These are phyloP conservation scores for Staphylotrichum tortipilum DNA, from an alignment of 495 filamentous ascomycete genomes.

Conservation along the genomic window DNA sequence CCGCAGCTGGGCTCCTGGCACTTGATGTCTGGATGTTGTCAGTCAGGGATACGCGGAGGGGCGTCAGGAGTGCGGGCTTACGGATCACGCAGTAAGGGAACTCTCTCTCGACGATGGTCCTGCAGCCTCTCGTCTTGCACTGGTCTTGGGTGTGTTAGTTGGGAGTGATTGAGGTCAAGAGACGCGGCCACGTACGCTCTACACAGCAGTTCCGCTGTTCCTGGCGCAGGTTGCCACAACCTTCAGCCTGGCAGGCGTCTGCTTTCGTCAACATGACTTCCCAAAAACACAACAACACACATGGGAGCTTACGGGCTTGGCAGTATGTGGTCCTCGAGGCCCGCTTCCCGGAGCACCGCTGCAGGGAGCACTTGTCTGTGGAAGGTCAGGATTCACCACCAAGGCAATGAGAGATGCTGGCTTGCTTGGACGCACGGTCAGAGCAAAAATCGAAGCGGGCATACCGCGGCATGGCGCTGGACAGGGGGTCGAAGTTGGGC, in stretches of 20 bases:
- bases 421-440: conserved; percentile 16
- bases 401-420: neutral
- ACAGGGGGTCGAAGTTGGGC: conserved; percentile 11
- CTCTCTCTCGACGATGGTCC: conserved; percentile 12
- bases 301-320: conserved; percentile 10
- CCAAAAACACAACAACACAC: neutral
- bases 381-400: neutral
- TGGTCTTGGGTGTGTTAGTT: conserved; percentile 6
- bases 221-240: conserved; percentile 12
- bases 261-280: neutral
- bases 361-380: conserved; percentile 21
- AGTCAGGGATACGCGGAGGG: neutral
- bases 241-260: conserved; percentile 21
- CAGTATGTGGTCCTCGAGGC: conserved; percentile 7
- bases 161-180: neutral
- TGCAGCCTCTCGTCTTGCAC: conserved; percentile 17
- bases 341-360: conserved; percentile 9
- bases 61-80: conserved; percentile 1
- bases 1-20: conserved; percentile 14
- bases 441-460: conserved; percentile 18
- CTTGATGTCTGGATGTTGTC: conserved; percentile 13
- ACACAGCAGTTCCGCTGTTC: conserved; percentile 18
- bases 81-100: conserved; percentile 21
- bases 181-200: conserved; percentile 22
- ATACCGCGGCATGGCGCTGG: conserved; percentile 13